These are phyloP conservation scores for Annona squamosa DNA, from an alignment of 164 flowering plant genomes.

Conservation along the genomic window DNA sequence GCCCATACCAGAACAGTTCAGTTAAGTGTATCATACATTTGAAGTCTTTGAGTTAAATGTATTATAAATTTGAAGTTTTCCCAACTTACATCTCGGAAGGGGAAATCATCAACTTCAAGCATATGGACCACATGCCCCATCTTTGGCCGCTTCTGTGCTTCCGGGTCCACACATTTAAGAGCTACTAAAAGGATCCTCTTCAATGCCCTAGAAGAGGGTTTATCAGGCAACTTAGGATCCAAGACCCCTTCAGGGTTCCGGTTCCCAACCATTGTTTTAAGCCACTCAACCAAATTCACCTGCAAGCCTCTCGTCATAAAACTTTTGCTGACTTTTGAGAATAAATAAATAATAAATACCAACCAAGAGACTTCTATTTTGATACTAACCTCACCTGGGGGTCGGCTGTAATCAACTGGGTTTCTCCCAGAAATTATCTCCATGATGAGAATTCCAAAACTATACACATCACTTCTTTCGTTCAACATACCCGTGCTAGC, in stretches of 20 bases:
- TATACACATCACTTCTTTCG: constrained; percentile 80
- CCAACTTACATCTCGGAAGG: constrained; percentile 58
- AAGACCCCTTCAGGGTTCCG: constrained; percentile 65
- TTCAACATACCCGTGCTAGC: constrained; percentile 91
- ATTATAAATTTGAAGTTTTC: background rate
- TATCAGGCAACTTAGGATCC: constrained; percentile 64
- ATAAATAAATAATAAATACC: constrained; percentile 1
- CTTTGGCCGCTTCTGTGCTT: constrained; percentile 78
- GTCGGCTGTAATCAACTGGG: constrained; percentile 82
- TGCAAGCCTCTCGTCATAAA: constrained; percentile 17
- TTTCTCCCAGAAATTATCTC: constrained; percentile 82
- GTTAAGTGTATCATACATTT: too few species aligned
- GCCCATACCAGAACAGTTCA: too few species aligned
- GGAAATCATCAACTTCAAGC: constrained; percentile 86
- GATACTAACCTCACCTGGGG: constrained; percentile 65
- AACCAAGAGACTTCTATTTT: background rate
- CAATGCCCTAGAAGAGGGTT: constrained; percentile 70
- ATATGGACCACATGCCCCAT: constrained; percentile 90
- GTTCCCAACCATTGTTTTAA: constrained; percentile 64
- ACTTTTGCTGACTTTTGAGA: background rate
- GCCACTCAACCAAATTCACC: constrained; percentile 88
- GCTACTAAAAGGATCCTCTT: constrained; percentile 72
- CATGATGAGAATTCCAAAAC: constrained; percentile 87
- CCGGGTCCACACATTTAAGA: constrained; percentile 74
- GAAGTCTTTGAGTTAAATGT: background rate